A percentile compares a stretch with the other conserved stretches of the same genome.
phyloP scores from a whole-genome alignment of 805 yeast species.

The Isabelozyma pseudorhagii region DNA sequence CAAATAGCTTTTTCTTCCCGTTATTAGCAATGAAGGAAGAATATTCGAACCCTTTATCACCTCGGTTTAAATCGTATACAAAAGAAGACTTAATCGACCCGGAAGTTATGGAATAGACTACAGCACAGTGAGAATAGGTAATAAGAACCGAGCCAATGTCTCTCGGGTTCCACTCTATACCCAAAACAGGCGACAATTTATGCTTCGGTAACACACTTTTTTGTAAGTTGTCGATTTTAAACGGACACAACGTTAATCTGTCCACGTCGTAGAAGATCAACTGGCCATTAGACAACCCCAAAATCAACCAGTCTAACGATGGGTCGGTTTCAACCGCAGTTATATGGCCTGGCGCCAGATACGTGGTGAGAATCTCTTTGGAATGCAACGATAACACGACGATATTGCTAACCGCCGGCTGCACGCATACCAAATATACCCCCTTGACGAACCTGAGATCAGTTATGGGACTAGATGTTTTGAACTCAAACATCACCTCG shows the following conservation, averaged over 20 bases:
- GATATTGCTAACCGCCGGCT: conserved; percentile 56
- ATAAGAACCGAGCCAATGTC: conserved; percentile 78
- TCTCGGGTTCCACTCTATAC: conserved; percentile 81
- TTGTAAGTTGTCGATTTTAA: conserved; percentile 70
- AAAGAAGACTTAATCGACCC: conserved; percentile 56
- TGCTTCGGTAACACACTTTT: conserved; percentile 54
- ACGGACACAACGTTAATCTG: conserved; percentile 62
- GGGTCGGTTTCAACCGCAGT: conserved; percentile 78
- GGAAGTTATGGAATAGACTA: conserved; percentile 63
- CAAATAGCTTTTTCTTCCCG: conserved; percentile 40
- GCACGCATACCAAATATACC: conserved; percentile 69
- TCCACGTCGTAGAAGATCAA: conserved; percentile 77
- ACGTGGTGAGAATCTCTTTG: conserved; percentile 56
- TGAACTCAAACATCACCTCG: conserved; percentile 58
- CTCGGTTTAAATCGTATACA: conserved; percentile 60
- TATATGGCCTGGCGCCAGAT: conserved; percentile 63
- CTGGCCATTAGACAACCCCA: conserved; percentile 79
- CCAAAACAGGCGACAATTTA: conserved; percentile 59
- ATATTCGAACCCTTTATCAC: conserved; percentile 58
- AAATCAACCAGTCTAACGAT: conserved; percentile 76
- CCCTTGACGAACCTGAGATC: conserved; percentile 72
- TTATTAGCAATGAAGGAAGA: conserved; percentile 28
- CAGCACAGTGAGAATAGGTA: conserved; percentile 66
- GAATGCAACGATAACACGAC: conserved; percentile 68
- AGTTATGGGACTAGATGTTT: conserved; percentile 48